Base-by-base conservation (phyloP, 345 rosid species). In the Hypericum perforatum region DNA sequence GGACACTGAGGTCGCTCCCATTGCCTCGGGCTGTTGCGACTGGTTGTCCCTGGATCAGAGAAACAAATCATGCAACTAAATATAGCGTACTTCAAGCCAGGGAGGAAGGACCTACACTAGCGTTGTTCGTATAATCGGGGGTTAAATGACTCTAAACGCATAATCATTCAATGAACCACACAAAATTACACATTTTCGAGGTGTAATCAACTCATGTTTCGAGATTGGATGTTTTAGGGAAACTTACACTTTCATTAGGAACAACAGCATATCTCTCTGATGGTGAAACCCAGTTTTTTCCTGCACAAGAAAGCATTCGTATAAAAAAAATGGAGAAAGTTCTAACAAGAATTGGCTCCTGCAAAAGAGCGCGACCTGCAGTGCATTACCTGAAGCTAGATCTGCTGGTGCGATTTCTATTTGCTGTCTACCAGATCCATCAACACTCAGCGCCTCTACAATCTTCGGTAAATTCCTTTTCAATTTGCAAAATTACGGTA, bases 181-280 rank as follows among this genome's bases (percentile, higher is more conserved):
- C 9, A 13, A 46, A 46, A 8, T 16, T 8, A 16, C 12, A 16
- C 8, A 5, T 6, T 46, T 0, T 16, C 7, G 22, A 46, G 8
- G 9, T 13, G 22, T 13, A 8, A 46, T 13, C 15, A 46, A 12
- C 22, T 7, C 16, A 6, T 13, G 22, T 46, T n/a, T 16, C n/a
- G 37, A n/a, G 32, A 22, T 22, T 4, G 32, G 1, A 22, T 22
- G 4, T 22, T 22, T 4, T 22, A 22, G 32, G 4, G 32, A 22
- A 37, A 52, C 94, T 80, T 63, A 85, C 98, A 8, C 75, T 72
- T 80, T 92, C 95, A 57, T 75, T 77, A 13, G 96, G 97, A 72
- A 85, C 98, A 65, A 88, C 77, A 0, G 97, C 95, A 73, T 92
- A 92, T 85, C 95, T 76, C 73, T 81, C 97, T 1, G 89, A 61